Evolutionary conservation across 345 rosid species (phyloP).

Genomic region (Corchorus olitorius): DNA sequence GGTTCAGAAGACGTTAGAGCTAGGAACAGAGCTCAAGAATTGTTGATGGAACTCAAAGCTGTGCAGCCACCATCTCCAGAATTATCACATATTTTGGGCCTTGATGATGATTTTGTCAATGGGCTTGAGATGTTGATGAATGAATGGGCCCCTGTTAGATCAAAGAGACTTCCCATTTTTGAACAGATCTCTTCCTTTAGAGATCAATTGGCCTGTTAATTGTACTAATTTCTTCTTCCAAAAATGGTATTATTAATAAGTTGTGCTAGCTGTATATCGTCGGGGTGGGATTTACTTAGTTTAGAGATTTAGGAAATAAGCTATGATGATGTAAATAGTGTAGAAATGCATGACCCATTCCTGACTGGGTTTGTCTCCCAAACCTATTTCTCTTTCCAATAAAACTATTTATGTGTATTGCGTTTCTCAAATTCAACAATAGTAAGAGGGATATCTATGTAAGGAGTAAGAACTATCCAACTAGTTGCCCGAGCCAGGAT

Average conservation of each 20-base stretch:
- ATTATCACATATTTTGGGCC: constrained; percentile 35
- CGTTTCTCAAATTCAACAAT: no score
- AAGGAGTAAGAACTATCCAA: no score
- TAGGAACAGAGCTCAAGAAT: constrained; percentile 58
- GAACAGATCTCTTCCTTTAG: constrained; percentile 78
- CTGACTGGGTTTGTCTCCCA: not conserved
- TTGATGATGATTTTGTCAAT: constrained; percentile 59
- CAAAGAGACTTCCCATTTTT: constrained; percentile 86
- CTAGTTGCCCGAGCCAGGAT: no score
- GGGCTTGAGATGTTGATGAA: constrained; percentile 53
- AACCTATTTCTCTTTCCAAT: not conserved
- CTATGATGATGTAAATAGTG: not conserved
- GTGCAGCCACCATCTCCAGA: constrained; percentile 20
- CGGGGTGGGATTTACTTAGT: not conserved
- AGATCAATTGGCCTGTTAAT: constrained; percentile 61
- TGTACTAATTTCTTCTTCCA: not conserved
- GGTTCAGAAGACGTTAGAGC: constrained; percentile 61
- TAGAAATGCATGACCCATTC: not conserved
- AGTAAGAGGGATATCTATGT: no score
- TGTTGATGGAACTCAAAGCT: constrained; percentile 47
- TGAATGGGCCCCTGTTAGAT: constrained; percentile 55
- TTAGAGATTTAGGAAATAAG: not conserved
- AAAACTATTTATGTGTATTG: not conserved
- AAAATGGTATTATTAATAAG: not conserved
- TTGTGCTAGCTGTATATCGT: not conserved